These are phyloP conservation scores for Sesbania bispinosa DNA, from an alignment of 306 rosid genomes.

Conservation along the genomic window DNA sequence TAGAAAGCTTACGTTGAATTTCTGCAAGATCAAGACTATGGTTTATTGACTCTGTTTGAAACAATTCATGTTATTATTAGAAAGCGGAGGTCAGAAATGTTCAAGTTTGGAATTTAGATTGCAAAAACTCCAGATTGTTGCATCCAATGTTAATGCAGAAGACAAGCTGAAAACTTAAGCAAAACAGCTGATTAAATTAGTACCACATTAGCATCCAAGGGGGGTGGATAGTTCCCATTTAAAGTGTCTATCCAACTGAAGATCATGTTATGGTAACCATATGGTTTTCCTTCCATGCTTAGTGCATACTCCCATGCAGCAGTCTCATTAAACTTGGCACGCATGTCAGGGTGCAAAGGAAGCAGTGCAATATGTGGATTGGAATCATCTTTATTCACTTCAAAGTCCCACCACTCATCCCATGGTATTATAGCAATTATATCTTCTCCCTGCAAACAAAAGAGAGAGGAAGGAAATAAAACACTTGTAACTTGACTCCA, in stretches of 20 bases:
- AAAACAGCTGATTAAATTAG: neutral
- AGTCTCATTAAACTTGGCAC: constrained; percentile 84
- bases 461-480: constrained; percentile 17
- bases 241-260: constrained; percentile 97
- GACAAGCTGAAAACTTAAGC: constrained; percentile 9
- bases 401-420: constrained; percentile 99
- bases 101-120: neutral
- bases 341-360: constrained; percentile 79
- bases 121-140: neutral
- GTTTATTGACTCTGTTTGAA: neutral
- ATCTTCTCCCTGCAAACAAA: constrained; percentile 77
- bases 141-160: neutral
- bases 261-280: constrained; percentile 95
- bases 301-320: constrained; percentile 96
- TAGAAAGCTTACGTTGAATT: constrained; percentile 9
- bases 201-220: constrained; percentile 96
- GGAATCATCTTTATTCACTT: constrained; percentile 72
- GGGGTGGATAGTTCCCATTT: constrained; percentile 82
- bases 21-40: constrained; percentile 5
- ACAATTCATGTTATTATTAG: constrained; percentile 1
- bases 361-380: constrained; percentile 95
- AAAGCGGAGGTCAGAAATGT: neutral
- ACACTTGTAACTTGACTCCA: constrained; percentile 3
- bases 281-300: constrained; percentile 83
- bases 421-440: constrained; percentile 77